Evolutionary conservation across 345 rosid genomes (phyloP).

Genomic region (Eucalyptus pauciflora): DNA sequence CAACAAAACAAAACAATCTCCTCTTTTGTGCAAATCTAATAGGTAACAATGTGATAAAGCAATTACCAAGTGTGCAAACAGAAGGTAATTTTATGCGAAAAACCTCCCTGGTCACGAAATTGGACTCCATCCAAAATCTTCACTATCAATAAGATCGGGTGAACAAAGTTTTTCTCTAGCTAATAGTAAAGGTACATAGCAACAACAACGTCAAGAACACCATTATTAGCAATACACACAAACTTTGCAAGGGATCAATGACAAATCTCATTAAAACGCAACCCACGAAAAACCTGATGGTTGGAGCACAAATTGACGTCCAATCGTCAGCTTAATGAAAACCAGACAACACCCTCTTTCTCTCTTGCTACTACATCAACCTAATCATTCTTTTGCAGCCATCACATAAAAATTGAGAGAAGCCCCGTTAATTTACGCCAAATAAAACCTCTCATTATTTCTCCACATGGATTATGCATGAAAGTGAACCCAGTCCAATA

Average conservation of each 20-base stretch:
- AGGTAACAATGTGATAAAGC: too few relatives aligned
- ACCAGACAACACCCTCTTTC: background rate
- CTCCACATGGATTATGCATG: background rate
- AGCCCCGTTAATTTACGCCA: background rate
- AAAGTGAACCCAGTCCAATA: background rate
- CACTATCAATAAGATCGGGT: background rate
- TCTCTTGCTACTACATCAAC: background rate
- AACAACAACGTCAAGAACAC: background rate
- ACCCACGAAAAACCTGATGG: background rate
- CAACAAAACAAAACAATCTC: too few relatives aligned
- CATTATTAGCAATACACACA: too few relatives aligned
- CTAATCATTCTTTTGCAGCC: background rate
- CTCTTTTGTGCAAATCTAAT: too few relatives aligned
- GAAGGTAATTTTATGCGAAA: too few relatives aligned
- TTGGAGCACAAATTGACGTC: background rate
- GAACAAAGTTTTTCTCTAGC: background rate
- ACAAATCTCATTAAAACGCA: background rate
- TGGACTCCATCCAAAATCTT: too few relatives aligned
- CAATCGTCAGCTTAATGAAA: background rate
- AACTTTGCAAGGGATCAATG: background rate
- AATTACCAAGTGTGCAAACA: too few relatives aligned
- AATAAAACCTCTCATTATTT: background rate
- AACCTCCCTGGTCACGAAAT: too few relatives aligned
- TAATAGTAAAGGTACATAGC: too few relatives aligned
- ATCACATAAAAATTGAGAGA: background rate